A percentile compares a stretch with the other conserved stretches of the same genome.
Evolutionary conservation across 2,329 filamentous ascomycete species (phyloP).

Genomic region (Penicillium sp.): DNA sequence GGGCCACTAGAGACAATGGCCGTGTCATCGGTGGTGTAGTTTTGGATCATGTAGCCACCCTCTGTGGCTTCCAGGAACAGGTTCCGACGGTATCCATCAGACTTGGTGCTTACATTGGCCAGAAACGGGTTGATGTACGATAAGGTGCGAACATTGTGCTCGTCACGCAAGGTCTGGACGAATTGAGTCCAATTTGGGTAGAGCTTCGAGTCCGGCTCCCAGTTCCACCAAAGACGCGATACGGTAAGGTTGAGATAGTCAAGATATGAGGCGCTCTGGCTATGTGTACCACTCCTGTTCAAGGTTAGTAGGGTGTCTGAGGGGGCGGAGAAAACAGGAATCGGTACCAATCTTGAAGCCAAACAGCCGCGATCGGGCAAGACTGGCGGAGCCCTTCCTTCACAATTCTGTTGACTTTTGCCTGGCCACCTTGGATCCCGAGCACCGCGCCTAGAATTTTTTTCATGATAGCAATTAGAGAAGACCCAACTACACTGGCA

Average conservation of each 20-base stretch:
- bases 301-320: background rate
- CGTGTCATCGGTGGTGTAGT: slow-evolving; percentile 34
- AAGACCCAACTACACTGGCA: too few relatives aligned
- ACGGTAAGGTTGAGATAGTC: slow-evolving; percentile 30
- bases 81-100: slow-evolving; percentile 30
- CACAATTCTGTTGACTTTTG: slow-evolving; percentile 37
- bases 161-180: slow-evolving; percentile 32
- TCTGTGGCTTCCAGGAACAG: slow-evolving; percentile 34
- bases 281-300: slow-evolving; percentile 31
- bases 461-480: background rate
- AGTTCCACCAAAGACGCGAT: slow-evolving; percentile 42
- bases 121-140: slow-evolving; percentile 38
- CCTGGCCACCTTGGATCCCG: slow-evolving; percentile 39
- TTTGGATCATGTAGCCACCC: slow-evolving; percentile 34
- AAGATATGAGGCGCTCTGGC: slow-evolving; percentile 34
- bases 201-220: slow-evolving; percentile 35
- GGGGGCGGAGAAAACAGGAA: background rate
- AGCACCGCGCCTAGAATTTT: slow-evolving; percentile 28
- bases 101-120: slow-evolving; percentile 36
- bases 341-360: slow-evolving; percentile 37
- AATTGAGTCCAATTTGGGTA: slow-evolving; percentile 39
- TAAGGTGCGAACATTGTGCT: slow-evolving; percentile 32
- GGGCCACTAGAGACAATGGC: slow-evolving; percentile 38
- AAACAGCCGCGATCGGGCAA: slow-evolving; percentile 36
- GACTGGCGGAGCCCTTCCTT: slow-evolving; percentile 27